These are phyloP conservation scores for Apiotrichum siamense DNA, from an alignment of 1,284 basidiomycete genomes.

Conservation along the genomic window DNA sequence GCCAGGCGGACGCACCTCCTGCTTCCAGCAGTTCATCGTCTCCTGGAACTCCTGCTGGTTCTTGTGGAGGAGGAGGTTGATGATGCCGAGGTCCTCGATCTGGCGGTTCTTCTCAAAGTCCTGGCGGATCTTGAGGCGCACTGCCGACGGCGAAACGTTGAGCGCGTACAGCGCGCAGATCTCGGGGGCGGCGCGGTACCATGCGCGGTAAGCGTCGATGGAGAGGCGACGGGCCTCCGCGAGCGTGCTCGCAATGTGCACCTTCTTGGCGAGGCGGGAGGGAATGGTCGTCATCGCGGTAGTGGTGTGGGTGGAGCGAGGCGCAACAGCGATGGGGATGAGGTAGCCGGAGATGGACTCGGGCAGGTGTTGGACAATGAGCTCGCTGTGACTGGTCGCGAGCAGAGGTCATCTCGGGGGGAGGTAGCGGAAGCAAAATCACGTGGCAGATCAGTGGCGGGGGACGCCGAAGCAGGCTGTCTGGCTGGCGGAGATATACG, in stretches of 20 bases:
- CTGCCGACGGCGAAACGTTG: conserved; percentile 69
- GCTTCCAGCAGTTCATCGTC: conserved; percentile 90
- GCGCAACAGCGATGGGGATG: background rate
- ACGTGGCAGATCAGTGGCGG: background rate
- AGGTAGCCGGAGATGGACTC: background rate
- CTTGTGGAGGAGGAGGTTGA: conserved; percentile 86
- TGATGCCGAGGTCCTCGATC: conserved; percentile 72
- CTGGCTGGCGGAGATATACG: background rate
- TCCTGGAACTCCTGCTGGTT: conserved; percentile 86
- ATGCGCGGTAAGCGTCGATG: conserved; percentile 79
- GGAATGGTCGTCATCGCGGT: conserved; percentile 77
- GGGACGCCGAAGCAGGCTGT: background rate
- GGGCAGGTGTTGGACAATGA: background rate
- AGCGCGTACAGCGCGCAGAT: conserved; percentile 79
- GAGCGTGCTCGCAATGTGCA: conserved; percentile 57
- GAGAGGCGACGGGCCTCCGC: conserved; percentile 66
- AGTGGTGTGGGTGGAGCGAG: background rate
- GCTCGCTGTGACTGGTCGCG: conserved; percentile 6
- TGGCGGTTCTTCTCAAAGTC: conserved; percentile 82
- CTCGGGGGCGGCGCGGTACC: conserved; percentile 88
- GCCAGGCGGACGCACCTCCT: conserved; percentile 48
- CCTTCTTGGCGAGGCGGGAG: conserved; percentile 70
- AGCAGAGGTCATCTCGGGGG: background rate
- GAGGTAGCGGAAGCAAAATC: conserved; percentile 3
- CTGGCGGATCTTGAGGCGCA: conserved; percentile 77